A percentile compares a stretch with the other conserved stretches of the same genome.
Conservation (phyloP, 1,284 basidiomycete species). For the Ceratobasidium sp. region DNA sequence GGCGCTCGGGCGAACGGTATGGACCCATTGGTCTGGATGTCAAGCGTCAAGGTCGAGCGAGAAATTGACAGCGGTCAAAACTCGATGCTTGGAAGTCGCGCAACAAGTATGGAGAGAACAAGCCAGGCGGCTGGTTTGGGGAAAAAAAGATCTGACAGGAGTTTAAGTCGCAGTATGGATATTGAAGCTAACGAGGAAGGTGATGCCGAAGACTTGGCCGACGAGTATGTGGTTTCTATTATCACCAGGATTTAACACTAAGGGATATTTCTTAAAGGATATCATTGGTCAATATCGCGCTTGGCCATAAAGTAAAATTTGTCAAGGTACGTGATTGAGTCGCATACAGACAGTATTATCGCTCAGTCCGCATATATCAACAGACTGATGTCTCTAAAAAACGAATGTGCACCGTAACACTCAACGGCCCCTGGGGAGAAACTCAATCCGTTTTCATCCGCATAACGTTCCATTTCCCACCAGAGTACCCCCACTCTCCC, state of each 20-base stretch:
- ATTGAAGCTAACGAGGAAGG: conserved; percentile 41
- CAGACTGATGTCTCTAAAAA: conserved; percentile 82
- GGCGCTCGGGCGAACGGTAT: conserved; percentile 66
- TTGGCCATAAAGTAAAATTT: conserved; percentile 78
- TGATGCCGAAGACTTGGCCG: conserved; percentile 66
- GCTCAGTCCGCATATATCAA: neutral
- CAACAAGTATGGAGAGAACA: conserved; percentile 44
- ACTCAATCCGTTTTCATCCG: conserved; percentile 79
- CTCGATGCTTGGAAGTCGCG: conserved; percentile 52
- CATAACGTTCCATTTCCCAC: conserved; percentile 89
- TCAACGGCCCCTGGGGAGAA: conserved; percentile 91
- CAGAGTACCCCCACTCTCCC: conserved; percentile 72
- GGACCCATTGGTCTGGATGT: conserved; percentile 72
- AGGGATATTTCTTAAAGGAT: conserved; percentile 58
- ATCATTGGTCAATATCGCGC: conserved; percentile 74
- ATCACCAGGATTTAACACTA: neutral
- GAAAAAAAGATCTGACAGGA: conserved; percentile 49
- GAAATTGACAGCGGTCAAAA: conserved; percentile 56
- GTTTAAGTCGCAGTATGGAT: conserved; percentile 17
- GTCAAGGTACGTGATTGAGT: conserved; percentile 64
- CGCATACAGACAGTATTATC: neutral
- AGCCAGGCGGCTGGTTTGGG: conserved; percentile 39
- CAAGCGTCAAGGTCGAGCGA: conserved; percentile 68
- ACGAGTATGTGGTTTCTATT: conserved; percentile 64
- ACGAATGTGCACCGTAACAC: conserved; percentile 82